Conservation (phyloP, 202 grass and related monocot genomes). For the Eragrostis tef region DNA sequence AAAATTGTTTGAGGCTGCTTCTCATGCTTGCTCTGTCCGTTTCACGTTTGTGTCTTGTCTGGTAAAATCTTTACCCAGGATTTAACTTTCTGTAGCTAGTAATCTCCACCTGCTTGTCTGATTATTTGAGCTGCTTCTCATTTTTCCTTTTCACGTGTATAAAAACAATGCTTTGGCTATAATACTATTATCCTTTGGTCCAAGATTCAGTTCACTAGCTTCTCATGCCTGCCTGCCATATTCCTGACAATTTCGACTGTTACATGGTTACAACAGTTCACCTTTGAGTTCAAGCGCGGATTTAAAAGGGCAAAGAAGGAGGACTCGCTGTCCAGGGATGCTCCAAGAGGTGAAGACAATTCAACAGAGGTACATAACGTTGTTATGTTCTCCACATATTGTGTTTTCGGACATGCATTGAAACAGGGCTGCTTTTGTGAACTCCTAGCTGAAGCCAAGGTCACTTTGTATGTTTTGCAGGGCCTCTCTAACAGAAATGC, state of each 20-base stretch:
- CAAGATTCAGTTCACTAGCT: neutral
- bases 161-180: neutral
- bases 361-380: conserved; percentile 15
- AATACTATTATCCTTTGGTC: neutral
- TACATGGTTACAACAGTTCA: conserved; percentile 44
- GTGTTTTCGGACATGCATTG: conserved; percentile 7
- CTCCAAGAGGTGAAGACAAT: neutral
- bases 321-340: neutral
- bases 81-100: neutral
- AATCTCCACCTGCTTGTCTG: too few relatives aligned
- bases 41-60: neutral
- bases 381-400: neutral
- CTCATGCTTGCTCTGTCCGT: neutral
- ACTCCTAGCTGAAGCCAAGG: neutral
- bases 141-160: neutral
- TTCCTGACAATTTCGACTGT: neutral
- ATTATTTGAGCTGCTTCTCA: neutral
- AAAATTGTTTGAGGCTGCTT: neutral
- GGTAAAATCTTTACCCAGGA: neutral
- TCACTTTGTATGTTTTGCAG: conserved; percentile 20
- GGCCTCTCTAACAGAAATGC: conserved; percentile 32
- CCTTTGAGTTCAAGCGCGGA: conserved; percentile 56
- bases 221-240: neutral
- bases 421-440: neutral
- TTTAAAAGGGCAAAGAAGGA: conserved; percentile 46